A percentile compares a stretch with the other conserved stretches of the same genome.
Conservation (phyloP, 805 yeast species). For the Kodamaea hsintzibuensis region DNA sequence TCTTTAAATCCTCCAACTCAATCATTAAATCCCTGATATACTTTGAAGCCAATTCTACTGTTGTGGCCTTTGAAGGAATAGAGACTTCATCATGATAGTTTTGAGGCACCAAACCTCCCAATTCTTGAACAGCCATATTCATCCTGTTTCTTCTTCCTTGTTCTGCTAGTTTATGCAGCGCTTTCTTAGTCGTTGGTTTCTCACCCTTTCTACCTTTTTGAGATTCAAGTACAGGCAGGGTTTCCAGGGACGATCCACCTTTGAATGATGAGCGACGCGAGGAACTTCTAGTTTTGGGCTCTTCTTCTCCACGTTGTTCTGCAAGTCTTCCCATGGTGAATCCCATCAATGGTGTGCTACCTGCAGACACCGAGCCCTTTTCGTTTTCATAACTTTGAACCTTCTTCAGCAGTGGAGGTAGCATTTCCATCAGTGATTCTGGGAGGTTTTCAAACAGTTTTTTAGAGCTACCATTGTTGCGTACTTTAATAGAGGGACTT, state of each 20-base stretch:
- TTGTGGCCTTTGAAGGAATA: slow-evolving; percentile 89
- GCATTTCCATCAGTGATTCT: slow-evolving; percentile 32
- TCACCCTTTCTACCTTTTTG: slow-evolving; percentile 15
- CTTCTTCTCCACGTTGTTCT: slow-evolving; percentile 23
- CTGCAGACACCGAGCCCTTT: slow-evolving; percentile 8
- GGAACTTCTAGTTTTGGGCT: not conserved
- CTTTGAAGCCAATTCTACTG: slow-evolving; percentile 83
- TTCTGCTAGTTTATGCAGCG: slow-evolving; percentile 88
- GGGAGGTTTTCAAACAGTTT: slow-evolving; percentile 29
- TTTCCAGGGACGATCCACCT: slow-evolving; percentile 14
- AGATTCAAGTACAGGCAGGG: slow-evolving; percentile 11
- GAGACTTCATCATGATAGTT: slow-evolving; percentile 53
- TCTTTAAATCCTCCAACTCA: slow-evolving; percentile 27
- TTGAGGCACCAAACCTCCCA: slow-evolving; percentile 68
- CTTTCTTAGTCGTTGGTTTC: slow-evolving; percentile 55
- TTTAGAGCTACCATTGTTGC: not conserved
- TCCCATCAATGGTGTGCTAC: slow-evolving; percentile 42
- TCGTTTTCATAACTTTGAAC: slow-evolving; percentile 18
- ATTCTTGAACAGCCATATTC: slow-evolving; percentile 80
- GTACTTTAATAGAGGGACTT: slow-evolving; percentile 11
- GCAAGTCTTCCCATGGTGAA: slow-evolving; percentile 48
- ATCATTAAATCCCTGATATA: slow-evolving; percentile 51
- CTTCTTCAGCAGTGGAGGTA: slow-evolving; percentile 39
- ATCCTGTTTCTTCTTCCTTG: slow-evolving; percentile 94
- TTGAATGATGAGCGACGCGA: slow-evolving; percentile 9